phyloP scores from a whole-genome alignment of 2,329 filamentous ascomycete species.

The Colletotrichum sp. region DNA sequence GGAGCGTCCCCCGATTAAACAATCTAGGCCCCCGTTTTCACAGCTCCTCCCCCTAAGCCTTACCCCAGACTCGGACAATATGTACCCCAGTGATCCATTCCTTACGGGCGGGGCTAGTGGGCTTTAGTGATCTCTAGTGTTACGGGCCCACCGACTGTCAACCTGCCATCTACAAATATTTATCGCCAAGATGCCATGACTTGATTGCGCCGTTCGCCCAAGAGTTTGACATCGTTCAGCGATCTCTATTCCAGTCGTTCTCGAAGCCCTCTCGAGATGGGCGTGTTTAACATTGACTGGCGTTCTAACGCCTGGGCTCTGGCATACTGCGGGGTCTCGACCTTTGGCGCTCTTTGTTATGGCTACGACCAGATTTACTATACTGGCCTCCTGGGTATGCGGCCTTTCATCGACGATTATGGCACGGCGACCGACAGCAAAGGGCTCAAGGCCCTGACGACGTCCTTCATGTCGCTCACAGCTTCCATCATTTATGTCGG shows the following conservation, averaged over 20 bases:
- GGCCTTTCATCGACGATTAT: slow-evolving; percentile 32
- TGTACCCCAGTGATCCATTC: not conserved
- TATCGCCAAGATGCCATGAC: not conserved
- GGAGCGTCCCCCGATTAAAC: not conserved
- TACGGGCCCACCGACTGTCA: not conserved
- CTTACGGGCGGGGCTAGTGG: not conserved
- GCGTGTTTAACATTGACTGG: slow-evolving; percentile 21
- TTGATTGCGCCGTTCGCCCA: not conserved
- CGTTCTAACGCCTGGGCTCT: slow-evolving; percentile 27
- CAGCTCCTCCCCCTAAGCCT: not conserved
- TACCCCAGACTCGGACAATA: not conserved
- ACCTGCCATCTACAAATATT: not conserved
- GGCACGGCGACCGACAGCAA: slow-evolving; percentile 22
- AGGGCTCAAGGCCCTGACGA: slow-evolving; percentile 25
- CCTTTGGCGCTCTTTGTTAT: slow-evolving; percentile 22
- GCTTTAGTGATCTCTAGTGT: not conserved
- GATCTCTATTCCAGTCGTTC: slow-evolving; percentile 36
- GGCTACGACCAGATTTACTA: slow-evolving; percentile 31
- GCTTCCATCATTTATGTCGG: slow-evolving; percentile 43
- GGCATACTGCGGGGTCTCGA: slow-evolving; percentile 33
- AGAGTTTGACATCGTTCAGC: not conserved
- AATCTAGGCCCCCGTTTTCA: not conserved
- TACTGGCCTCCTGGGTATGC: slow-evolving; percentile 5
- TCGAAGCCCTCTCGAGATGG: slow-evolving; percentile 17
- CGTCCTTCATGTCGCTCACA: slow-evolving; percentile 35